phyloP scores from a whole-genome alignment of 495 filamentous ascomycete genomes.

The Hypoxylon lienhwacheense region DNA sequence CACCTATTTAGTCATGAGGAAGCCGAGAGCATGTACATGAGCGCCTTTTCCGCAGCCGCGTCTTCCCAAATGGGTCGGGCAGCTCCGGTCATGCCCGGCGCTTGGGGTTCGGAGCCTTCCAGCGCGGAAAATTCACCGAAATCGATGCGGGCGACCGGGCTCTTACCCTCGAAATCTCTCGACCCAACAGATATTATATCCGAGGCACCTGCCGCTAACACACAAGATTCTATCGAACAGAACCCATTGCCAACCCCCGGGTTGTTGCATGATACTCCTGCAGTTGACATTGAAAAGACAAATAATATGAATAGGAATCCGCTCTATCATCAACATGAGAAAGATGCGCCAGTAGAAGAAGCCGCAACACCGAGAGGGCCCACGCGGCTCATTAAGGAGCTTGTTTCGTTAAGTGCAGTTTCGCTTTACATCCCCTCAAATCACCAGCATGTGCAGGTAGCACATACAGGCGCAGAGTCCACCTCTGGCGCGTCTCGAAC shows the following conservation, averaged over 20 bases:
- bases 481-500: slow-evolving; percentile 15
- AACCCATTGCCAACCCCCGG: not conserved
- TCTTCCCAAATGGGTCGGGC: slow-evolving; percentile 42
- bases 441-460: slow-evolving; percentile 43
- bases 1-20: slow-evolving; percentile 87
- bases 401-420: slow-evolving; percentile 46
- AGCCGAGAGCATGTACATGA: slow-evolving; percentile 95
- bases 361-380: slow-evolving; percentile 49
- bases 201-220: not conserved
- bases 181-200: not conserved
- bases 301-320: slow-evolving; percentile 9
- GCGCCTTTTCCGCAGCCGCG: slow-evolving; percentile 51
- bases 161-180: not conserved
- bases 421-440: slow-evolving; percentile 50
- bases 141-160: not conserved
- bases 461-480: slow-evolving; percentile 14
- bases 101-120: slow-evolving; percentile 54
- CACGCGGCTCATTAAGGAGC: slow-evolving; percentile 52
- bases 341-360: slow-evolving; percentile 36
- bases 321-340: not conserved
- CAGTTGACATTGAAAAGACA: slow-evolving; percentile 32
- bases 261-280: not conserved
- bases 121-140: slow-evolving; percentile 20
- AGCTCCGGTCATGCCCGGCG: slow-evolving; percentile 57
- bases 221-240: not conserved